Evolutionary conservation across 2,329 filamentous ascomycete species (phyloP), one percentile per base, ranked within the genome.

Genomic region (Fusarium annulatum): DNA sequence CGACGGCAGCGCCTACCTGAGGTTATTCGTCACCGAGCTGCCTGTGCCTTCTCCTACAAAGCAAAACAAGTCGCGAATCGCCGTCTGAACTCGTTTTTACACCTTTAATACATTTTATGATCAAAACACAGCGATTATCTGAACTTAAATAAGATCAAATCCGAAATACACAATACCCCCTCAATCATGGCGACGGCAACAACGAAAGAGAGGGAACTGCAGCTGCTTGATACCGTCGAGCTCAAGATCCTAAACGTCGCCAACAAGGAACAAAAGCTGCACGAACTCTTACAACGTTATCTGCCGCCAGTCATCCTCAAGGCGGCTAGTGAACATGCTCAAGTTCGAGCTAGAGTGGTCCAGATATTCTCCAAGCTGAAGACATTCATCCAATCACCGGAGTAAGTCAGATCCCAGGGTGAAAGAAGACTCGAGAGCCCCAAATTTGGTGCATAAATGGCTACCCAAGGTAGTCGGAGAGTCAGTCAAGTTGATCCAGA

Each of bases 271-370:
- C 87, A 90, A 71, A 97, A 96, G 83, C 89, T 99, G 3, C 90
- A 96, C 80, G 85, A 90, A 30, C 86, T 96, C 21, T 87, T 99
- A 23, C 90, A 93, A 78, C 91, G 89, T 46, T 98, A 96, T 79
- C 86, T 99, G 33, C 86, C 93, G 7, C 93, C 96, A 2, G 84
- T 98, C 16, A 88, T 99, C 6, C 87, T 98, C 65, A 98, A 98
- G 81, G 90, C 97, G 38, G 91, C 88, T 38, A 98, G 95, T 53
- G 93, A 94, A 30, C 90, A 95, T 82, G 88, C 90, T 57, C 87
- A 90, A 49, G 96, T 98, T 34, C 90, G 96, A 77, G 92, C 92
- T 77, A 96, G 96, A 85, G 84, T 88, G 5, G 86, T 89, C 18
- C 82, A 86, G 46, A 85, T 88, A 61, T 84, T 86, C 46, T 82